Evolutionary conservation across 257 asterid genomes (phyloP), one percentile per base, ranked within the genome.

Genomic region (Nicotiana benthamiana): DNA sequence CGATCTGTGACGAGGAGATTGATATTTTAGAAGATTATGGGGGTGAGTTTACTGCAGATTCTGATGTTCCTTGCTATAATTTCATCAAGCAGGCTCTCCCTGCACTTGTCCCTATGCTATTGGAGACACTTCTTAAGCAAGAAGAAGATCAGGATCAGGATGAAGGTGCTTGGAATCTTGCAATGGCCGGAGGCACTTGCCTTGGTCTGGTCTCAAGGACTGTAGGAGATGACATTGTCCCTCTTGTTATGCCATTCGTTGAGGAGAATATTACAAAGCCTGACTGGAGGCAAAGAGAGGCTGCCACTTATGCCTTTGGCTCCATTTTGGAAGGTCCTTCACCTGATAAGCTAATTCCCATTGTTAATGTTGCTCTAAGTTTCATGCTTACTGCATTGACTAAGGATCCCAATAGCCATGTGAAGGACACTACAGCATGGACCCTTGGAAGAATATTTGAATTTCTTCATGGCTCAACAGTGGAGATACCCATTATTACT

Each of bases 141-240:
- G 94, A 92, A 80, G 97, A 92, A 75, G 97, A 90, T 68, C 97
- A 92, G 83, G 97, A 92, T 85, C 94, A 90, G 85, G 97, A 92
- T 77, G 97, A 92, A 83, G 97, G 93, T 76, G 92, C 91, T 72
- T 92, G 97, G 97, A 92, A 92, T 86, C 88, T 92, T 79, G 93
- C 97, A 60, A 90, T 92, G 97, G 97, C 94, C 70, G 97, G 97
- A 56, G 97, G 94, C 26, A 92, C 97, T 5, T 92, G 97, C 88
- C 93, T 92, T 81, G 97, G 97, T 43, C 85, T 92, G 87, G 94
- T 92, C 56, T 90, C 94, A 27, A 89, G 92, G 18, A 88, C 92
- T 18, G 94, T 92, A 18, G 97, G 97, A 3, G 95, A 92, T 79
- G 97, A 90, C 79, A 87, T 92, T 78, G 97, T 92, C 57, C 94